Base-by-base conservation (phyloP, 164 flowering plant genomes). In the Kingdonia uniflora region DNA sequence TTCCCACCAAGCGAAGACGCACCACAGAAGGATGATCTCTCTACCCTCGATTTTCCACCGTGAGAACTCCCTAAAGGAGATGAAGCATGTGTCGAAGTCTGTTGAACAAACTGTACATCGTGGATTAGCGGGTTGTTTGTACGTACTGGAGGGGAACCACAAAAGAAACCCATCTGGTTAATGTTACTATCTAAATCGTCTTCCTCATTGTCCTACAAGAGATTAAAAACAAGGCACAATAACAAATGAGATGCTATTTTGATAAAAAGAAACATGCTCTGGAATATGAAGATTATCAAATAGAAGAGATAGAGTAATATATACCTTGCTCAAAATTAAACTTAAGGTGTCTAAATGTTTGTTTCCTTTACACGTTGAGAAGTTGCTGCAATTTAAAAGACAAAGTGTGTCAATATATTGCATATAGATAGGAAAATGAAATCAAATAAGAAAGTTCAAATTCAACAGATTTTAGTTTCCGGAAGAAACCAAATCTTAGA, bases 101-200 rank as follows among this genome's bases (percentile, higher is more conserved):
- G 62, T 24, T 47, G 57, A 35, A 57, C 46, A 58, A 67, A 67
- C 58, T 67, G 66, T 51, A 49, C 56, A 62, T 67, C 70, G 40
- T 57, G 66, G n/a, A 67, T 24, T 19, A 67, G 23, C 14, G 70
- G 70, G 52, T 67, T 67, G 48, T 43, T 54, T 11, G 70, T 51
- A 23, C 70, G 70, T 19, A 62, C 61, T 14, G 70, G 70, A 17
- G 70, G 70, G 6, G 70, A 67, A 49, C 66, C 66, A 25, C 59
- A 48, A 19, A 61, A 67, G 54, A 61, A 67, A 51, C 62, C 48
- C 45, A 25, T 52, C 23, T 17, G 53, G 56, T 25, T 43, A 15
- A 19, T 51, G 29, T 13, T 20, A 26, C 19, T 42, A 53, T 60
- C 64, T 42, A 53, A 46, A 16, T 44, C 52, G 49, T 56, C 25